Percentiles rank a stretch among this genome's conserved stretches.
These are phyloP conservation scores for Nematocida ausubeli DNA, from an alignment of 371 early-diverging fungal species.

Conservation along the genomic window DNA sequence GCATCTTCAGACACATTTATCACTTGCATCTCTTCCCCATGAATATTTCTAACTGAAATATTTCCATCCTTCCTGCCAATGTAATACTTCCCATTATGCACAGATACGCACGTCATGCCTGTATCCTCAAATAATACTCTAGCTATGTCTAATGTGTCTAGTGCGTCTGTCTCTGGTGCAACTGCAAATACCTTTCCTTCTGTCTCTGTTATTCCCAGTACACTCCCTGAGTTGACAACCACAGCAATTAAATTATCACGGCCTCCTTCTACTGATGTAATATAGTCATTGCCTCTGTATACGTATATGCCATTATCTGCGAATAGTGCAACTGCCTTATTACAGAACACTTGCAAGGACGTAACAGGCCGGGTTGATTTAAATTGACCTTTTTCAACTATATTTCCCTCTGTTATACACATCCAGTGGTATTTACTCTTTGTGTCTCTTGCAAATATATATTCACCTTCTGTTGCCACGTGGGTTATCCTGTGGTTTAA, in stretches of 20 bases:
- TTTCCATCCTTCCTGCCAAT: slow-evolving; percentile 37
- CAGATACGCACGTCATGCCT: slow-evolving; percentile 18
- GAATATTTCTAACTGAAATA: neutral
- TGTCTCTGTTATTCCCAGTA: slow-evolving; percentile 31
- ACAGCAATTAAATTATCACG: slow-evolving; percentile 36
- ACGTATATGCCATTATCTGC: slow-evolving; percentile 46
- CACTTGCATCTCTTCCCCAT: neutral
- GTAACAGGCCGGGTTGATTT: slow-evolving; percentile 8
- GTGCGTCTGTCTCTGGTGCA: neutral
- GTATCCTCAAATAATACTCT: slow-evolving; percentile 25
- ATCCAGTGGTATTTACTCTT: slow-evolving; percentile 29
- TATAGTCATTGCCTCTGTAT: slow-evolving; percentile 4
- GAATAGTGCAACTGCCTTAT: slow-evolving; percentile 7
- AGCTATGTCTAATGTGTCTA: neutral
- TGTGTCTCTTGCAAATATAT: slow-evolving; percentile 17
- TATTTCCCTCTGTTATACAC: neutral
- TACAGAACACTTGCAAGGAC: neutral
- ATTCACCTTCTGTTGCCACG: neutral
- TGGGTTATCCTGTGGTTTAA: slow-evolving; percentile 11
- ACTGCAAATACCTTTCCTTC: slow-evolving; percentile 37
- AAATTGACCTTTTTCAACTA: neutral
- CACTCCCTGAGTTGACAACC: neutral
- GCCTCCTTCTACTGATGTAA: slow-evolving; percentile 2
- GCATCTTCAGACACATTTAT: neutral
- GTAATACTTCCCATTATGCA: slow-evolving; percentile 5